A percentile compares a stretch with the other conserved stretches of the same genome.
Conservation (phyloP, 2,329 filamentous ascomycete genomes). For the Dendryphion nanum region DNA sequence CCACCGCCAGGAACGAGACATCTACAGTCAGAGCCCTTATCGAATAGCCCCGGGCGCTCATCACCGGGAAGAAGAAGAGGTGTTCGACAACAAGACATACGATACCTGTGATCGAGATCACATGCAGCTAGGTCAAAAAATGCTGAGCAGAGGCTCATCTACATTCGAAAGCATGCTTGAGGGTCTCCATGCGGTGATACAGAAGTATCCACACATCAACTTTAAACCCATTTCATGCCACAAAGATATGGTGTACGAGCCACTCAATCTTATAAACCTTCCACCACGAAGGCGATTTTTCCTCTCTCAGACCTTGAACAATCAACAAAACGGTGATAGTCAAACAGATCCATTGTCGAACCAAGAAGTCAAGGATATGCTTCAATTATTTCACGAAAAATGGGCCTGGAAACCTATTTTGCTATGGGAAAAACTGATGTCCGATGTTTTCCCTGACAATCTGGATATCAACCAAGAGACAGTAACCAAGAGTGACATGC, state of each 20-base stretch:
- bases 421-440: constrained; percentile 37
- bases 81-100: constrained; percentile 35
- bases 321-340: constrained; percentile 5
- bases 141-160: constrained; percentile 32
- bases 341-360: constrained; percentile 26
- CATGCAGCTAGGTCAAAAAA: constrained; percentile 32
- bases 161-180: constrained; percentile 33
- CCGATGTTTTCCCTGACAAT: constrained; percentile 37
- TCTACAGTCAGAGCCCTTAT: constrained; percentile 32
- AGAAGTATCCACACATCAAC: constrained; percentile 32
- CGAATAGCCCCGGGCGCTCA: constrained; percentile 33
- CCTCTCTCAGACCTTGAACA: not conserved
- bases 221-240: constrained; percentile 28
- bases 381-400: constrained; percentile 31
- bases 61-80: constrained; percentile 35
- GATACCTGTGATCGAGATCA: constrained; percentile 32
- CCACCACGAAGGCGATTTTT: not conserved
- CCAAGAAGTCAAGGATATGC: constrained; percentile 29
- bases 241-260: constrained; percentile 29
- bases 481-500: constrained; percentile 30
- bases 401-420: constrained; percentile 35
- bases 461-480: constrained; percentile 26
- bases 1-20: constrained; percentile 29
- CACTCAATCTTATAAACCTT: constrained; percentile 33
- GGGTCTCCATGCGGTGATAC: constrained; percentile 27